Conservation (phyloP, 148 eudicot species). For the Dysphania ambrosioides region DNA sequence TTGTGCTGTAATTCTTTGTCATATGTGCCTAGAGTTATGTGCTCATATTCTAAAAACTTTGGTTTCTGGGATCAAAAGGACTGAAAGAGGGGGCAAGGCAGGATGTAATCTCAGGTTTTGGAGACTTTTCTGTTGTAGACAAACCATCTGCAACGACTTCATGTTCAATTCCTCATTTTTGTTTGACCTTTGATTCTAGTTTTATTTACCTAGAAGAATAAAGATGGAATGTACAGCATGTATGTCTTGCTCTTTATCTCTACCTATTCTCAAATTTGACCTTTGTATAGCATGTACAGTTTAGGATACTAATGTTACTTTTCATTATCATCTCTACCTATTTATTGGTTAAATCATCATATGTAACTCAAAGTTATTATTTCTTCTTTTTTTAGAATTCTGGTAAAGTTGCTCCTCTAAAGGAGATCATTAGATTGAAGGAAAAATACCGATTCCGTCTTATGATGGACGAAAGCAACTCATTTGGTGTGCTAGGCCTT, state of each 20-base stretch:
- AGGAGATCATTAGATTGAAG: conserved; percentile 80
- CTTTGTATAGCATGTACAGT: too few relatives aligned
- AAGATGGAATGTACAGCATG: neutral
- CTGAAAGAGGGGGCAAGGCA: neutral
- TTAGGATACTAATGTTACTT: neutral
- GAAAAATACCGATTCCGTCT: conserved; percentile 86
- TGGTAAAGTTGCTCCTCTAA: conserved; percentile 89
- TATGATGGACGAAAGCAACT: conserved; percentile 89
- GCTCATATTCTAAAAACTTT: neutral
- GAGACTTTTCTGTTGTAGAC: neutral
- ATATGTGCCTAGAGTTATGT: neutral
- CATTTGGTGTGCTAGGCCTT: conserved; percentile 83
- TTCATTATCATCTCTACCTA: neutral
- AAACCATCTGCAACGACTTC: neutral
- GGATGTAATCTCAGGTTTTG: neutral
- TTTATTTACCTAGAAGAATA: neutral
- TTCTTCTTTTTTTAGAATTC: conserved; percentile 57
- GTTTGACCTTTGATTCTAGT: neutral
- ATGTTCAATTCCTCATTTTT: neutral
- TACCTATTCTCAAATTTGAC: too few relatives aligned
- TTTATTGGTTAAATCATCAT: neutral
- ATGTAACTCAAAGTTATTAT: conserved; percentile 1
- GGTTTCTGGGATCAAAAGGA: neutral
- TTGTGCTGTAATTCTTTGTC: neutral
- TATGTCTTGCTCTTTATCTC: neutral